Evolutionary conservation across 2,329 filamentous ascomycete species (phyloP).

Genomic region (Ramichloridium luteum): DNA sequence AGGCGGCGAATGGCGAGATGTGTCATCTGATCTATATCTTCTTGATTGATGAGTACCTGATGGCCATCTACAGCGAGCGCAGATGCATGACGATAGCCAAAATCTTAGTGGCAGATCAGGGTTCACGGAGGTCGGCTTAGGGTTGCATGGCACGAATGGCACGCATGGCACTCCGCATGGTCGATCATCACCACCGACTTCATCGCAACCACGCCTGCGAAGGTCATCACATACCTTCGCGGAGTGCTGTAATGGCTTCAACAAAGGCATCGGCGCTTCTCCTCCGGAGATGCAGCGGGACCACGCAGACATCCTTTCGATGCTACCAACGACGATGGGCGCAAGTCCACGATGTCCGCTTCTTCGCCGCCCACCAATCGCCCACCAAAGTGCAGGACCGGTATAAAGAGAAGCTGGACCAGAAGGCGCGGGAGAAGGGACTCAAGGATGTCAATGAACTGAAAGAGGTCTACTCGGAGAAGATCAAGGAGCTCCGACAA

Average conservation of each 20-base stretch:
- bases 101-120: too few relatives aligned
- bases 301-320: conserved; percentile 15
- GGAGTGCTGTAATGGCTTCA: too few relatives aligned
- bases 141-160: too few relatives aligned
- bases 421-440: conserved; percentile 66
- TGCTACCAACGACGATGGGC: conserved; percentile 67
- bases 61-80: too few relatives aligned
- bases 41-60: too few relatives aligned
- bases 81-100: too few relatives aligned
- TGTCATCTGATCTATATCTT: too few relatives aligned
- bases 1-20: too few relatives aligned
- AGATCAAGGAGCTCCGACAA: conserved; percentile 61
- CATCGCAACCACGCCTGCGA: too few relatives aligned
- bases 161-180: too few relatives aligned
- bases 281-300: conserved; percentile 14
- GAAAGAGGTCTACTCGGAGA: conserved; percentile 71
- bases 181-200: conserved; percentile 3
- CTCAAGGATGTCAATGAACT: conserved; percentile 58
- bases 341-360: conserved; percentile 82
- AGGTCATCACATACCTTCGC: too few relatives aligned
- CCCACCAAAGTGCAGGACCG: conserved; percentile 54
- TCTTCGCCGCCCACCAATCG: conserved; percentile 64
- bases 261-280: conserved; percentile 14
- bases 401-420: conserved; percentile 73
- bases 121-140: too few relatives aligned